Percentiles rank a stretch among this genome's conserved stretches.
These are phyloP conservation scores for Paradendryphiella salina DNA, from an alignment of 2,329 filamentous ascomycete genomes.

Conservation along the genomic window DNA sequence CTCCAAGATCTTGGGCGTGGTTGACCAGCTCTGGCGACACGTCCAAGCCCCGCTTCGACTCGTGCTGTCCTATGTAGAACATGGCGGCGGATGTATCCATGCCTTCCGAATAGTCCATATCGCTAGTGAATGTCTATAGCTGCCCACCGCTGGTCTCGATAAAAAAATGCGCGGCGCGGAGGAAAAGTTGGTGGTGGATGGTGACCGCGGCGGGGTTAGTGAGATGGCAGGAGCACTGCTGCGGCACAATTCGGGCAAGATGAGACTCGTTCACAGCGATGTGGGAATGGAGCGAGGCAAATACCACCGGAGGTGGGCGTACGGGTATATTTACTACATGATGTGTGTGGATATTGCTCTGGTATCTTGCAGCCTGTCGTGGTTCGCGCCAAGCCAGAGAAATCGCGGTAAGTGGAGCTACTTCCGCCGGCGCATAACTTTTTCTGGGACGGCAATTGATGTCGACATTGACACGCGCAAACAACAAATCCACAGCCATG, in stretches of 20 bases:
- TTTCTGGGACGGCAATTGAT: conserved; percentile 14
- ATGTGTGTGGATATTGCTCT: conserved; percentile 11
- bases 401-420: conserved; percentile 20
- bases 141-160: neutral
- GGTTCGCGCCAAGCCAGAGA: conserved; percentile 14
- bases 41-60: conserved; percentile 63
- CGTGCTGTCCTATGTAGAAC: conserved; percentile 76
- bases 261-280: neutral
- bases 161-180: neutral
- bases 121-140: neutral
- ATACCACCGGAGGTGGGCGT: conserved; percentile 8
- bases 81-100: conserved; percentile 50
- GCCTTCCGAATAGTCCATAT: conserved; percentile 39
- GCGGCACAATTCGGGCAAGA: conserved; percentile 1
- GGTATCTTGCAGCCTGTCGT: conserved; percentile 16
- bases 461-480: conserved; percentile 10
- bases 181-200: conserved; percentile 13
- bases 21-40: conserved; percentile 67
- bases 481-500: conserved; percentile 11
- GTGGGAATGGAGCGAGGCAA: neutral
- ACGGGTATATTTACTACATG: conserved; percentile 13
- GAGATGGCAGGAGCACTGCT: conserved; percentile 3
- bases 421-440: conserved; percentile 25
- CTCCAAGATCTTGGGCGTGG: conserved; percentile 69
- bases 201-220: conserved; percentile 18